These are phyloP conservation scores for Gentiana straminea DNA, from an alignment of 257 asterid genomes.

Conservation along the genomic window DNA sequence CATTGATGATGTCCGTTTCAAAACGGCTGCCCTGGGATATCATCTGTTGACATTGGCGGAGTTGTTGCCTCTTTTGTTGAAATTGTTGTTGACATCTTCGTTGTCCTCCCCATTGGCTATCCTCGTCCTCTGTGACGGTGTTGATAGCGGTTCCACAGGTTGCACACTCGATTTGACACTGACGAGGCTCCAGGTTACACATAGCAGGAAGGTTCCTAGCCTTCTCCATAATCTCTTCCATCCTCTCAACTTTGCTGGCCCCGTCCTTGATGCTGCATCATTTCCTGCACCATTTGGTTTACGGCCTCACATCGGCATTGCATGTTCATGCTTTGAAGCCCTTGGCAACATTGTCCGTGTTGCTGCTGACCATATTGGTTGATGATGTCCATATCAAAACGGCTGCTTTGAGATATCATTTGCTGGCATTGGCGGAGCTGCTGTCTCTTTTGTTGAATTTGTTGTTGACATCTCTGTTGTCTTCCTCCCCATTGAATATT, in stretches of 20 bases:
- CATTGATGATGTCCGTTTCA: not conserved
- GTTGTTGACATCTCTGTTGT: slow-evolving; percentile 18
- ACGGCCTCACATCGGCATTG: slow-evolving; percentile 7
- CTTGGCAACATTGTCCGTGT: too few species aligned
- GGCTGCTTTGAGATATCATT: slow-evolving; percentile 10
- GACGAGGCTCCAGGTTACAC: too few species aligned
- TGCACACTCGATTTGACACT: too few species aligned
- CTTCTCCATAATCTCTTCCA: too few species aligned
- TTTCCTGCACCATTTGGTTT: not conserved
- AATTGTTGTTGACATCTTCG: not conserved
- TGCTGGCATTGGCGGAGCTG: slow-evolving; percentile 24
- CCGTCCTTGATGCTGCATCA: not conserved
- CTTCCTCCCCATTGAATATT: not conserved
- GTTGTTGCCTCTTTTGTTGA: too few species aligned
- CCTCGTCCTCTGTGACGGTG: not conserved
- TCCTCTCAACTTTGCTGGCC: not conserved
- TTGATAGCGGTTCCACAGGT: too few species aligned
- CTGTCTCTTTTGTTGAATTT: slow-evolving; percentile 28
- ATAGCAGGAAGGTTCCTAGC: too few species aligned
- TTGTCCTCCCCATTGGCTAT: not conserved
- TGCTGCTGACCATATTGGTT: not conserved
- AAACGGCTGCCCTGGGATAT: slow-evolving; percentile 1
- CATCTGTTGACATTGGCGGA: slow-evolving; percentile 20
- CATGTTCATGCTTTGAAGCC: not conserved
- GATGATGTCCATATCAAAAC: not conserved